Evolutionary conservation across 1,284 basidiomycete species (phyloP).

Genomic region (Cerioporus squamosus): DNA sequence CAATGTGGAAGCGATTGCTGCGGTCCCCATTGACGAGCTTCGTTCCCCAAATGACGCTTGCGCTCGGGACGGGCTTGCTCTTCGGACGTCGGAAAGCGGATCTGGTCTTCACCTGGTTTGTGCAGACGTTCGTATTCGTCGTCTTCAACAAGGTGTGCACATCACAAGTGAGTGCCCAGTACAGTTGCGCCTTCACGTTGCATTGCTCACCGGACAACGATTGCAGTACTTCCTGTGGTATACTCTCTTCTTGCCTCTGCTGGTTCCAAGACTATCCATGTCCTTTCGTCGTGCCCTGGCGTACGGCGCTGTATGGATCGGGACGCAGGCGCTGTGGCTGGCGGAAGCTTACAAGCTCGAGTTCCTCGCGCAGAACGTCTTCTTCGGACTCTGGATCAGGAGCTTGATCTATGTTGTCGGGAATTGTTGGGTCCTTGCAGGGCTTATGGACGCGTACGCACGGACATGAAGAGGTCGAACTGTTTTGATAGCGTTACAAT

Average conservation of each 20-base stretch:
- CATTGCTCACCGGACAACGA: neutral
- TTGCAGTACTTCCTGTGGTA: constrained; percentile 98
- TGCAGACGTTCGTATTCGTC: constrained; percentile 92
- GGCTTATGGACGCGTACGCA: constrained; percentile 59
- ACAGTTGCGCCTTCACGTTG: neutral
- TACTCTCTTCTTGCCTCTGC: constrained; percentile 85
- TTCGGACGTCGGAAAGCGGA: constrained; percentile 57
- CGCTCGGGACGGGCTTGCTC: constrained; percentile 68
- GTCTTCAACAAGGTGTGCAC: constrained; percentile 99
- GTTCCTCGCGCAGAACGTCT: constrained; percentile 79
- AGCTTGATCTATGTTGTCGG: constrained; percentile 76
- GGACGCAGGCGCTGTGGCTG: constrained; percentile 85
- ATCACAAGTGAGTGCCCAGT: constrained; percentile 70
- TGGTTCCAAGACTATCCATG: constrained; percentile 71
- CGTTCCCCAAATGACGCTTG: constrained; percentile 73
- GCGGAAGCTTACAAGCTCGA: constrained; percentile 88
- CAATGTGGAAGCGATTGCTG: constrained; percentile 48
- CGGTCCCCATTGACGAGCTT: constrained; percentile 74
- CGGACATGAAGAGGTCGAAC: neutral
- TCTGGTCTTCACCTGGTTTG: constrained; percentile 85
- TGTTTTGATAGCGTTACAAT: constrained; percentile 19
- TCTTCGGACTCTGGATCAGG: constrained; percentile 76
- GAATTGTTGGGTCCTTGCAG: constrained; percentile 77
- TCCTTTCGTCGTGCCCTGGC: constrained; percentile 45
- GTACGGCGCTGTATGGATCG: constrained; percentile 72